Conservation (phyloP, 257 asterid genomes). For the Nicotiana obtusifolia region DNA sequence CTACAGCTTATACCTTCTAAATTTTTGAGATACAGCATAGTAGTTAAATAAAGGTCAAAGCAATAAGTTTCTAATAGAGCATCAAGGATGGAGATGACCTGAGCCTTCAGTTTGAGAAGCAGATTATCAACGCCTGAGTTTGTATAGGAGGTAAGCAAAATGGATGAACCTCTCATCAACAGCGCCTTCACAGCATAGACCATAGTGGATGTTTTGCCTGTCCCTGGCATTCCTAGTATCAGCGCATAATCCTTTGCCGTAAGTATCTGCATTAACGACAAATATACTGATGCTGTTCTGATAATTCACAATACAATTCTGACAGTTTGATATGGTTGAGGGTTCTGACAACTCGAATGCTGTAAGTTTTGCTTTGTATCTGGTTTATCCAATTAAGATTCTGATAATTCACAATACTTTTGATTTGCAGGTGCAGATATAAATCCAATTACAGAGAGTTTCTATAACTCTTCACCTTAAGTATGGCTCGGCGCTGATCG, state of each 20-base stretch:
- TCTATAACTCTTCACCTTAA: constrained; percentile 51
- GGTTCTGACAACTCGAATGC: no score
- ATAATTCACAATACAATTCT: neutral
- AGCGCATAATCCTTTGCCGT: constrained; percentile 85
- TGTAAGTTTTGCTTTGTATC: neutral
- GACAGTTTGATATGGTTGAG: no score
- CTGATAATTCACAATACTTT: neutral
- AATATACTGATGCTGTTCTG: neutral
- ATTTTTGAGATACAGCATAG: neutral
- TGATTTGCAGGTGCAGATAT: neutral
- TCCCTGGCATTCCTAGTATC: constrained; percentile 98
- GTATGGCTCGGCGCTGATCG: constrained; percentile 91
- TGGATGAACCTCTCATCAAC: constrained; percentile 91
- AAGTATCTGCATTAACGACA: constrained; percentile 58
- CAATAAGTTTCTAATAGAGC: neutral
- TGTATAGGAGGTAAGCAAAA: constrained; percentile 98
- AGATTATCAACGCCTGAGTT: constrained; percentile 94
- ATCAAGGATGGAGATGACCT: constrained; percentile 48
- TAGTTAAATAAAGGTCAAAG: no score
- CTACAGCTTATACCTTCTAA: neutral
- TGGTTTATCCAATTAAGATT: neutral
- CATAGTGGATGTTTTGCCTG: constrained; percentile 97
- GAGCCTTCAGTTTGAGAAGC: constrained; percentile 77
- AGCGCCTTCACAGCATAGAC: constrained; percentile 97
- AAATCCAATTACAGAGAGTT: neutral